A percentile compares a stretch with the other conserved stretches of the same genome.
Evolutionary conservation across 345 rosid species (phyloP).

Genomic region (Salix koriyanagi): DNA sequence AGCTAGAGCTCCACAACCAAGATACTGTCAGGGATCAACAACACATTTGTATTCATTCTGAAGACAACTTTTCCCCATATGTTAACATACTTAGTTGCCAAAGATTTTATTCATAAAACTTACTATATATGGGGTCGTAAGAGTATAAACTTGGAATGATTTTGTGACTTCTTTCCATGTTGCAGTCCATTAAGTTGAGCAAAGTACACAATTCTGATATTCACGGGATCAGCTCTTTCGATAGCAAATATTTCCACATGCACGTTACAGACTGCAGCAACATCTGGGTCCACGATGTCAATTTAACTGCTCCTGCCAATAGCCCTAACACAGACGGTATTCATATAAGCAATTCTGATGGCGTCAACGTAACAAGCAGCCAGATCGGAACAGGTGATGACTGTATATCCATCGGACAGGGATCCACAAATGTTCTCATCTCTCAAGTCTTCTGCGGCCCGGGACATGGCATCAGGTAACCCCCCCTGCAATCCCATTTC

Average conservation of each 20-base stretch:
- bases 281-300: constrained; percentile 46
- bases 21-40: too few species aligned
- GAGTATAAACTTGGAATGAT: background rate
- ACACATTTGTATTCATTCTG: too few species aligned
- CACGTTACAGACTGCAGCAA: constrained; percentile 59
- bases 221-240: constrained; percentile 42
- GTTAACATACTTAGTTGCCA: too few species aligned
- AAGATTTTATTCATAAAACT: too few species aligned
- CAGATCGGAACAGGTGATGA: constrained; percentile 48
- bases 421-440: constrained; percentile 20
- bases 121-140: too few species aligned
- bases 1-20: too few species aligned
- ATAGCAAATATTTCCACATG: constrained; percentile 82
- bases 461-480: constrained; percentile 49
- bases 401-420: constrained; percentile 41
- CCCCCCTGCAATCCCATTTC: too few species aligned
- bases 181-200: constrained; percentile 40
- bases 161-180: background rate
- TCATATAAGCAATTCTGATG: constrained; percentile 61
- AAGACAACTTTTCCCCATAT: too few species aligned
- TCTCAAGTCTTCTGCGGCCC: constrained; percentile 38
- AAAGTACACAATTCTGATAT: constrained; percentile 51
- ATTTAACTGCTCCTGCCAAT: constrained; percentile 63
- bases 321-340: constrained; percentile 97
- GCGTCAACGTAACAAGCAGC: constrained; percentile 14